Percentiles rank a stretch among this genome's conserved stretches.
Conservation (phyloP, 148 eudicot species). For the Dysphania ambrosioides region DNA sequence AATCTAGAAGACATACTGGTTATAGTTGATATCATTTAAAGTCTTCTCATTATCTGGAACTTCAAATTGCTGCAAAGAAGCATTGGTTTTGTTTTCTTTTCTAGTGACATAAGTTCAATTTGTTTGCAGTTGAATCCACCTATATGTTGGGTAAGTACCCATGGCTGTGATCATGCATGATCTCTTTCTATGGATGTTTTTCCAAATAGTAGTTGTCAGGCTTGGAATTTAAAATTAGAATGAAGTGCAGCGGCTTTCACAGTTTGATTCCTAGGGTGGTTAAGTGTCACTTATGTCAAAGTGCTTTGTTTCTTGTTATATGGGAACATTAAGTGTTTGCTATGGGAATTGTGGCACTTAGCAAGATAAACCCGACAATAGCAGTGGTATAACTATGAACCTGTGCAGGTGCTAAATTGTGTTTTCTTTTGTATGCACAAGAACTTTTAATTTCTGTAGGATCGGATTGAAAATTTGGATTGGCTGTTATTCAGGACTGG, state of each 20-base stretch:
- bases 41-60: too few species aligned
- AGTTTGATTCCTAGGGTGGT: too few species aligned
- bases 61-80: too few species aligned
- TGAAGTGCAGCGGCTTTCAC: neutral
- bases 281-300: neutral
- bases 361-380: neutral
- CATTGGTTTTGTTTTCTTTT: too few species aligned
- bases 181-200: neutral
- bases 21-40: too few species aligned
- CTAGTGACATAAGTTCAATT: too few species aligned
- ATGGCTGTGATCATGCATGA: neutral
- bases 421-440: neutral
- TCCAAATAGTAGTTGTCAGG: neutral
- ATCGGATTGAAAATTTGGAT: neutral
- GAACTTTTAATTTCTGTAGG: neutral
- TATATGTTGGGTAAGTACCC: too few species aligned
- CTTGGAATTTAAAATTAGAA: neutral
- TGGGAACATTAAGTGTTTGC: neutral
- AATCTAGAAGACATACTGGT: neutral
- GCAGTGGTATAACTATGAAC: too few species aligned
- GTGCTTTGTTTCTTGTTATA: neutral
- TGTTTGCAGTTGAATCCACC: too few species aligned
- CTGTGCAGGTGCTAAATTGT: neutral
- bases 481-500: constrained; percentile 45
- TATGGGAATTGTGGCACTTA: neutral